phyloP scores from a whole-genome alignment of 1,284 basidiomycete genomes.

The Cryptococcus sp. region DNA sequence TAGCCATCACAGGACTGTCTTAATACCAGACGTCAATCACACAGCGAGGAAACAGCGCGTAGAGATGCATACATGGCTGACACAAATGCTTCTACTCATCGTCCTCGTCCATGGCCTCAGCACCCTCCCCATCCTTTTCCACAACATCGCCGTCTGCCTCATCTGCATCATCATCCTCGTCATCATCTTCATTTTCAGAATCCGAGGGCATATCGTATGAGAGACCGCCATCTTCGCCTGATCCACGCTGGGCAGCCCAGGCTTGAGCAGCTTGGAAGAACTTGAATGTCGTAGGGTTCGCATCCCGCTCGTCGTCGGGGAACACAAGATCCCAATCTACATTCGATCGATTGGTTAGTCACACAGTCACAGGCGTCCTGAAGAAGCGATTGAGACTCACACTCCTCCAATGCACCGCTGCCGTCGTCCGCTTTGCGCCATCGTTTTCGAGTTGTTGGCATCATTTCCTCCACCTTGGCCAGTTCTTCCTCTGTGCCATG shows the following conservation, averaged over 20 bases:
- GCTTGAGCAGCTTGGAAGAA: constrained; percentile 90
- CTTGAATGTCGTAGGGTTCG: constrained; percentile 88
- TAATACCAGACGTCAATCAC: too few species aligned
- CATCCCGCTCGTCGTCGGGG: constrained; percentile 88
- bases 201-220: constrained; percentile 47
- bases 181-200: constrained; percentile 42
- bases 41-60: too few species aligned
- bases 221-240: constrained; percentile 26
- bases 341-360: constrained; percentile 1
- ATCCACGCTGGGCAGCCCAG: constrained; percentile 60
- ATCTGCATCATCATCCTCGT: constrained; percentile 33
- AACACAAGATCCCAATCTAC: constrained; percentile 92
- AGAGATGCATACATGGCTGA: too few species aligned
- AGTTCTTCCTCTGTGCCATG: constrained; percentile 71
- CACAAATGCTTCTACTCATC: constrained; percentile 8
- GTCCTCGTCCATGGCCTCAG: constrained; percentile 21
- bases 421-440: constrained; percentile 79
- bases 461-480: constrained; percentile 78
- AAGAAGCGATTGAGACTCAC: constrained; percentile 54
- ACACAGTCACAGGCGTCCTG: too few species aligned
- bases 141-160: constrained; percentile 20
- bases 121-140: constrained; percentile 16
- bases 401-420: constrained; percentile 78
- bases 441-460: constrained; percentile 86
- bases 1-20: not conserved